A percentile compares a stretch with the other conserved stretches of the same genome.
phyloP scores from a whole-genome alignment of 2,329 filamentous ascomycete genomes.

The Diaporthe vexans region DNA sequence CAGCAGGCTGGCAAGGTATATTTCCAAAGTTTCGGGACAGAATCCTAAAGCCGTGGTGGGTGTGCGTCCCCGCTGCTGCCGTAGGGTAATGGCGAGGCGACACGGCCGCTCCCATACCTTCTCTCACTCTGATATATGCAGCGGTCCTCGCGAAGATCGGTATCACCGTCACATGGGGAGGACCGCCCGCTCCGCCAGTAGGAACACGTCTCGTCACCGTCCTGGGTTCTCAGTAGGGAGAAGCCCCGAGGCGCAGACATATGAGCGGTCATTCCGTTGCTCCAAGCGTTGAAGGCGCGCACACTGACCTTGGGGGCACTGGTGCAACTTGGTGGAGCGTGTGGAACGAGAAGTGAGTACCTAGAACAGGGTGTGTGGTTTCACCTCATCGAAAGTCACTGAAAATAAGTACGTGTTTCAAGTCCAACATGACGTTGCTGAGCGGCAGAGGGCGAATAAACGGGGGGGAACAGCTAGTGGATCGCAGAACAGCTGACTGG shows the following conservation, averaged over 20 bases:
- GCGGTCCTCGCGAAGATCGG: slow-evolving; percentile 7
- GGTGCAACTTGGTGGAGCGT: slow-evolving; percentile 9
- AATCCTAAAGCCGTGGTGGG: slow-evolving; percentile 1
- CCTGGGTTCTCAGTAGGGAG: neutral
- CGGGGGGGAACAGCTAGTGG: slow-evolving; percentile 4
- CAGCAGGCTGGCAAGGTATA: slow-evolving; percentile 20
- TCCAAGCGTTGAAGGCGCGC: slow-evolving; percentile 2
- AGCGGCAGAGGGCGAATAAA: neutral
- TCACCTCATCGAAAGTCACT: slow-evolving; percentile 19
- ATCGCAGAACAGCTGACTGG: slow-evolving; percentile 16
- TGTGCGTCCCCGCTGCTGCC: neutral
- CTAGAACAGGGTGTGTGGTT: slow-evolving; percentile 2
- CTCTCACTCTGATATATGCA: neutral
- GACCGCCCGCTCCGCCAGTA: neutral
- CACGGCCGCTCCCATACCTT: slow-evolving; percentile 4
- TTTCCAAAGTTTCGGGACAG: slow-evolving; percentile 32
- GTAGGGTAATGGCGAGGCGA: neutral
- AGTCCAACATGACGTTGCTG: slow-evolving; percentile 8
- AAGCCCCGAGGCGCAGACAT: neutral
- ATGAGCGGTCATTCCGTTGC: neutral
- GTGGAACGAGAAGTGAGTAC: slow-evolving; percentile 4
- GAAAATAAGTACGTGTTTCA: slow-evolving; percentile 32
- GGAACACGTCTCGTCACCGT: slow-evolving; percentile 6
- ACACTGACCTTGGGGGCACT: slow-evolving; percentile 17
- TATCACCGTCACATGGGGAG: slow-evolving; percentile 17